Conservation (phyloP, 2,329 filamentous ascomycete species). For the Graphilbum sp. region DNA sequence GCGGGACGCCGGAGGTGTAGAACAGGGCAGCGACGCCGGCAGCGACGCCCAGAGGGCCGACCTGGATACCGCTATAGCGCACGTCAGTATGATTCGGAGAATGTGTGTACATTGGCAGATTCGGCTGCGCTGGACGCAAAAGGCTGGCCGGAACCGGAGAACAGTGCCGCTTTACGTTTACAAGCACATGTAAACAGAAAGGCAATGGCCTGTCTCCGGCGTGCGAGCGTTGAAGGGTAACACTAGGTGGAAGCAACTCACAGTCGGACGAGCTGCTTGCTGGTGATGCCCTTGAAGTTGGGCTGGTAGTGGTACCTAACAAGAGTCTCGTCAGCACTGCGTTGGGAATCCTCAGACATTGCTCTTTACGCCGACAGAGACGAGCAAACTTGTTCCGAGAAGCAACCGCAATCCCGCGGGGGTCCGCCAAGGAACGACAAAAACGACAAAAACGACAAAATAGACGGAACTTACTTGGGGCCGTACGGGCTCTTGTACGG, state of each 20-base stretch:
- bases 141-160: no score
- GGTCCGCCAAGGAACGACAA: no score
- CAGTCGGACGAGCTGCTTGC: slow-evolving; percentile 16
- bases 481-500: slow-evolving; percentile 46
- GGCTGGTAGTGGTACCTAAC: slow-evolving; percentile 42
- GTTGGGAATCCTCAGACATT: no score
- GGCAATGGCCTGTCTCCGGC: no score
- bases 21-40: slow-evolving; percentile 41
- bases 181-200: no score
- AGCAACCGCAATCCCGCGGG: no score
- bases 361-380: no score
- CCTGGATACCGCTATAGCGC: slow-evolving; percentile 28
- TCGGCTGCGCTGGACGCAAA: slow-evolving; percentile 3
- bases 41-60: slow-evolving; percentile 39
- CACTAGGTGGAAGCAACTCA: slow-evolving; percentile 1
- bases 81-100: no score
- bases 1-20: slow-evolving; percentile 45
- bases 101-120: background rate
- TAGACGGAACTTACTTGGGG: slow-evolving; percentile 41
- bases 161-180: no score
- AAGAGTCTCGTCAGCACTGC: background rate
- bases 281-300: slow-evolving; percentile 35
- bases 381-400: no score
- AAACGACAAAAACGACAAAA: no score
- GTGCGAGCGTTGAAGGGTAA: no score